Evolutionary conservation across 108 stramenopile genomes (phyloP).

Genomic region (Skeletonema costatum): DNA sequence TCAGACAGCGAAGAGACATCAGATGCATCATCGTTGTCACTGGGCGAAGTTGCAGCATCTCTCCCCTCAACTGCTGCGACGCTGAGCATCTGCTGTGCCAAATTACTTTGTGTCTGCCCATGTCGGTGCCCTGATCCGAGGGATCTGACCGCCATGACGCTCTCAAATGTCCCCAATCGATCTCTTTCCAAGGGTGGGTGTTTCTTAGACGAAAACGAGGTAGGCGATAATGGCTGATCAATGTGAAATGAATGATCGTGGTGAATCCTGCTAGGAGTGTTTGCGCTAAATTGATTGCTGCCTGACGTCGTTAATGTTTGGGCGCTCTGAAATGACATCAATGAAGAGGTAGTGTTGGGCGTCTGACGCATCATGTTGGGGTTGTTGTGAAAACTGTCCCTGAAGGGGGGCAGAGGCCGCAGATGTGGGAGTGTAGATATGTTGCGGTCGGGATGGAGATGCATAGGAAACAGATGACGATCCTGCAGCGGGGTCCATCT

Average conservation of each 20-base stretch:
- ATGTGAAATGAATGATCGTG: not conserved
- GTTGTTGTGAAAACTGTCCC: not conserved
- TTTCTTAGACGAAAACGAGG: not conserved
- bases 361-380: not conserved
- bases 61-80: not conserved
- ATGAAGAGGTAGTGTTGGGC: not conserved
- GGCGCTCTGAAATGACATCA: not conserved
- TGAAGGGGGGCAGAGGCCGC: not conserved
- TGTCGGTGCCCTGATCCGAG: not conserved
- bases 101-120: not conserved
- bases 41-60: not conserved
- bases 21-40: constrained; percentile 9
- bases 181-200: not conserved
- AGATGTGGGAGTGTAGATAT: not conserved
- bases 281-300: not conserved
- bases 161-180: constrained; percentile 15
- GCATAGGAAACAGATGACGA: not conserved
- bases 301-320: not conserved
- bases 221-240: not conserved
- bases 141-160: constrained; percentile 33
- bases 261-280: not conserved
- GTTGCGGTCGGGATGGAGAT: not conserved
- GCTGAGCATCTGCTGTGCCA: not conserved
- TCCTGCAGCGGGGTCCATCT: not conserved
- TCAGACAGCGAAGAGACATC: constrained; percentile 23